phyloP scores from a whole-genome alignment of 352 stramenopile species.

The Lagenidium giganteum region DNA sequence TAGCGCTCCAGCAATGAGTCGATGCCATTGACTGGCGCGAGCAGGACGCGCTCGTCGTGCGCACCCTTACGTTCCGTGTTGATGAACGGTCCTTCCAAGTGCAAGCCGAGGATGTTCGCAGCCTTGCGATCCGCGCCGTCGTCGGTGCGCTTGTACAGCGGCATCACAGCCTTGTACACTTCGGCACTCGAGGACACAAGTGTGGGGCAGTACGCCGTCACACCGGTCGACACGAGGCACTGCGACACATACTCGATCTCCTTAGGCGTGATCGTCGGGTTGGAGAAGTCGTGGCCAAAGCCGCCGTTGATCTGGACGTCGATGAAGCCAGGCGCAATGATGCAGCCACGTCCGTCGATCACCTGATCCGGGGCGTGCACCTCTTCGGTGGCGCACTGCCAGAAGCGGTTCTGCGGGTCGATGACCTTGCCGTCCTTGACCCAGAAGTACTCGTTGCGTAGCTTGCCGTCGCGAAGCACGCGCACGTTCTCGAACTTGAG shows the following conservation, averaged over 20 bases:
- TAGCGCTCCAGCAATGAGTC: conserved; percentile 48
- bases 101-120: conserved; percentile 77
- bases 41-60: conserved; percentile 62
- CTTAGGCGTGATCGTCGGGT: conserved; percentile 27
- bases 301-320: conserved; percentile 89
- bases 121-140: conserved; percentile 24
- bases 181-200: conserved; percentile 70
- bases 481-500: conserved; percentile 61
- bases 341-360: conserved; percentile 64
- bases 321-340: conserved; percentile 84
- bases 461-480: conserved; percentile 35
- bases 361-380: conserved; percentile 36
- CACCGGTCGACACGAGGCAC: conserved; percentile 53
- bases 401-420: conserved; percentile 55
- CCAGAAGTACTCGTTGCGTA: conserved; percentile 39
- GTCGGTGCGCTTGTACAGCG: conserved; percentile 34
- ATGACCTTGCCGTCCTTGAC: conserved; percentile 45
- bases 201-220: conserved; percentile 87
- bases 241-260: conserved; percentile 45
- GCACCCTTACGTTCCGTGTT: conserved; percentile 70
- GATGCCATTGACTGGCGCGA: conserved; percentile 29
- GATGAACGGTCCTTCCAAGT: conserved; percentile 91
- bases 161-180: conserved; percentile 55
- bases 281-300: conserved; percentile 85
- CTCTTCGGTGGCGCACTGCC: conserved; percentile 15